Evolutionary conservation across 352 stramenopile species (phyloP).

Genomic region (Phytophthora sojae): DNA sequence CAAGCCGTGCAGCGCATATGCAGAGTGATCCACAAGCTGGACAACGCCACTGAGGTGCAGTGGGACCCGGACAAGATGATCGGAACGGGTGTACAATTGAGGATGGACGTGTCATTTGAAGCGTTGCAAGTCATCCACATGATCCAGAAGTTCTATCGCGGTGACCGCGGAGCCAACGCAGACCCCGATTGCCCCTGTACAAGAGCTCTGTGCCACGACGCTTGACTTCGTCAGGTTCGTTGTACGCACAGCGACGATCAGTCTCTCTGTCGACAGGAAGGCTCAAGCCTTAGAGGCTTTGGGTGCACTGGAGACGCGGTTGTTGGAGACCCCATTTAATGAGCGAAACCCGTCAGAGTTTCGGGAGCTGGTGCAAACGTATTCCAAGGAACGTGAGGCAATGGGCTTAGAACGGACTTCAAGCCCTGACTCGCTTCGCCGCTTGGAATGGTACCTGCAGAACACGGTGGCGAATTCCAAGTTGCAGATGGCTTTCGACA

Average conservation of each 20-base stretch:
- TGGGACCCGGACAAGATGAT: slow-evolving; percentile 11
- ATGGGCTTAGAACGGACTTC: slow-evolving; percentile 12
- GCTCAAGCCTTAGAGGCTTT: slow-evolving; percentile 17
- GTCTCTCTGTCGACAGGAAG: slow-evolving; percentile 16
- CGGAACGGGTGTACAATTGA: slow-evolving; percentile 2
- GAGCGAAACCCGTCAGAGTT: slow-evolving; percentile 12
- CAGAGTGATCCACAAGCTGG: slow-evolving; percentile 18
- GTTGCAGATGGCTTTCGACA: slow-evolving; percentile 6
- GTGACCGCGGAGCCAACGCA: slow-evolving; percentile 4
- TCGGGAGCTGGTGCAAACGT: slow-evolving; percentile 11
- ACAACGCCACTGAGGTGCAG: slow-evolving; percentile 2
- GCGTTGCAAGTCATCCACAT: slow-evolving; percentile 27
- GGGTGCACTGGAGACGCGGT: slow-evolving; percentile 26
- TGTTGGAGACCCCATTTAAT: slow-evolving; percentile 15
- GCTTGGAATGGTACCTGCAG: slow-evolving; percentile 24
- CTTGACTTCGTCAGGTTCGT: slow-evolving; percentile 19
- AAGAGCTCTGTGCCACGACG: slow-evolving; percentile 19
- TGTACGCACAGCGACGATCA: slow-evolving; percentile 17
- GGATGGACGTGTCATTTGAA: slow-evolving; percentile 7
- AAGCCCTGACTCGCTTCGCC: slow-evolving; percentile 4
- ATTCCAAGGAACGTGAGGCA: slow-evolving; percentile 6
- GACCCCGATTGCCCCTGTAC: slow-evolving; percentile 4
- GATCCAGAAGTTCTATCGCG: slow-evolving; percentile 34
- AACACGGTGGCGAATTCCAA: slow-evolving; percentile 9
- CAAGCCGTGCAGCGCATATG: slow-evolving; percentile 18